phyloP scores from a whole-genome alignment of 2,329 filamentous ascomycete species.

The Taxawa tesnikishii region DNA sequence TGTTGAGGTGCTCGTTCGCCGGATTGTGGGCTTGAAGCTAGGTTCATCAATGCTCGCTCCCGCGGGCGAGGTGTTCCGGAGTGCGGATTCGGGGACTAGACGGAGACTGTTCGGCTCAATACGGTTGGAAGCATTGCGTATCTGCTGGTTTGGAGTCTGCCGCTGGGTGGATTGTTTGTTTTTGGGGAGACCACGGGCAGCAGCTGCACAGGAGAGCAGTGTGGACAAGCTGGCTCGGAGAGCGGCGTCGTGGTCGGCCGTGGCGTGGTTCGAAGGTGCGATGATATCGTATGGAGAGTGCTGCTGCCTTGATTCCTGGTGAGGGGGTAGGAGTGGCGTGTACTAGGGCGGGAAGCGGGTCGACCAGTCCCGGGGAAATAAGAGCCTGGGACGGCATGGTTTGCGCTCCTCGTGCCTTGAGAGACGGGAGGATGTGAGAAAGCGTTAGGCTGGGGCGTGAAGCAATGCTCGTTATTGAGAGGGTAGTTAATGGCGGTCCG shows the following conservation, averaged over 20 bases:
- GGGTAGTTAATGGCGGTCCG: slow-evolving; percentile 65
- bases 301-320: slow-evolving; percentile 28
- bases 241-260: slow-evolving; percentile 73
- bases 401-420: slow-evolving; percentile 33
- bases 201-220: slow-evolving; percentile 85
- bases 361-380: slow-evolving; percentile 27
- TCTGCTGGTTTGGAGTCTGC: slow-evolving; percentile 14
- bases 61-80: slow-evolving; percentile 18
- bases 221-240: slow-evolving; percentile 89
- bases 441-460: slow-evolving; percentile 82
- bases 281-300: slow-evolving; percentile 55
- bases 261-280: slow-evolving; percentile 60
- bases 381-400: slow-evolving; percentile 32
- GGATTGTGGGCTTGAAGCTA: slow-evolving; percentile 22
- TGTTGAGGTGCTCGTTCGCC: slow-evolving; percentile 18
- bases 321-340: slow-evolving; percentile 22
- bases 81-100: slow-evolving; percentile 46
- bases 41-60: slow-evolving; percentile 15
- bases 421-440: slow-evolving; percentile 71
- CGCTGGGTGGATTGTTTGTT: slow-evolving; percentile 24
- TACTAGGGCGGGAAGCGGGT: slow-evolving; percentile 17
- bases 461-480: slow-evolving; percentile 38
- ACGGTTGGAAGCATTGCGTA: slow-evolving; percentile 17
- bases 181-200: slow-evolving; percentile 72
- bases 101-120: slow-evolving; percentile 42